Percentiles rank a stretch among this genome's conserved stretches.
These are phyloP conservation scores for Vigna reflexopilosa DNA, from an alignment of 306 rosid species.

Conservation along the genomic window DNA sequence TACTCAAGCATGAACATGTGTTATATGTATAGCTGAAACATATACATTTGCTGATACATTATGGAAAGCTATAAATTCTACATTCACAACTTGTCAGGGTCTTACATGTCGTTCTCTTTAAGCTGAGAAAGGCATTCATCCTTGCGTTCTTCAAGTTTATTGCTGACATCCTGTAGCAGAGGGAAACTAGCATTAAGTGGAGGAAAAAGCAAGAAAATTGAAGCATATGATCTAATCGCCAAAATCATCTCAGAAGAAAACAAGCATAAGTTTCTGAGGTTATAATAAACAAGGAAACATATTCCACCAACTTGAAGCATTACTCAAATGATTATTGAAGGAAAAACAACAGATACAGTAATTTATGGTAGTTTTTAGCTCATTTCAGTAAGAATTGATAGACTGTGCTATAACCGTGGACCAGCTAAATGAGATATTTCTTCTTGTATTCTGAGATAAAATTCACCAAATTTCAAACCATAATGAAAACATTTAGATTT, in stretches of 20 bases:
- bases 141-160: slow-evolving; percentile 93
- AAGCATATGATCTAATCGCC: slow-evolving; percentile 8
- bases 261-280: background rate
- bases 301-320: slow-evolving; percentile 11
- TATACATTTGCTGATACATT: no score
- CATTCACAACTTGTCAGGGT: slow-evolving; percentile 38
- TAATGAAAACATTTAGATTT: slow-evolving; percentile 28
- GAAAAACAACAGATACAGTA: slow-evolving; percentile 2
- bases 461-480: slow-evolving; percentile 9
- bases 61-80: slow-evolving; percentile 2
- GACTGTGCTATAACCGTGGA: slow-evolving; percentile 7
- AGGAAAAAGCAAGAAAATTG: slow-evolving; percentile 6
- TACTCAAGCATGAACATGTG: background rate
- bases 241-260: slow-evolving; percentile 19
- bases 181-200: slow-evolving; percentile 36
- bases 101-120: slow-evolving; percentile 96
- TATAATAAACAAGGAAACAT: slow-evolving; percentile 16
- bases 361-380: slow-evolving; percentile 29
- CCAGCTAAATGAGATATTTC: slow-evolving; percentile 20
- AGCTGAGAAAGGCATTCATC: slow-evolving; percentile 89
- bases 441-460: slow-evolving; percentile 9
- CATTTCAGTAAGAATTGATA: slow-evolving; percentile 19
- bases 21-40: background rate
- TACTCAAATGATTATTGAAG: slow-evolving; percentile 22
- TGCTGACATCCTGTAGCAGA: slow-evolving; percentile 80